phyloP scores from a whole-genome alignment of 2,329 filamentous ascomycete species.

The Cyanodermella asteris region DNA sequence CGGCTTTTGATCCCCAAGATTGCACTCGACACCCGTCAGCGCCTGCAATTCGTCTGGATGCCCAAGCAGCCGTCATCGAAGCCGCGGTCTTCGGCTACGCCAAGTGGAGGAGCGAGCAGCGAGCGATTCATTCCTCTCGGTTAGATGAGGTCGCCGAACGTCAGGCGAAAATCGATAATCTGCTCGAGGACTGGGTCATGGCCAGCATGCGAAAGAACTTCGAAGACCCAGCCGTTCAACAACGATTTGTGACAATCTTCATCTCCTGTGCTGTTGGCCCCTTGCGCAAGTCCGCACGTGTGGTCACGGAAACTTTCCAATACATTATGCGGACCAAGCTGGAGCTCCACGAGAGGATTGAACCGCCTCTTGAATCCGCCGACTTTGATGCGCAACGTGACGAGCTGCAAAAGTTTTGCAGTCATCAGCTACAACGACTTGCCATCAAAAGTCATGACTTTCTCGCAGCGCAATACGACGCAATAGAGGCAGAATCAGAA shows the following conservation, averaged over 20 bases:
- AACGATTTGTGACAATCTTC: neutral
- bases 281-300: no score
- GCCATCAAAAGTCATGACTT: no score
- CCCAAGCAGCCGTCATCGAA: slow-evolving; percentile 75
- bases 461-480: no score
- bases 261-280: no score
- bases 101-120: slow-evolving; percentile 45
- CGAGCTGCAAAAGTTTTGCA: slow-evolving; percentile 66
- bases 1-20: slow-evolving; percentile 31
- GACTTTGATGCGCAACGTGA: no score
- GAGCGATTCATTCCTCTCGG: slow-evolving; percentile 26
- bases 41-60: slow-evolving; percentile 40
- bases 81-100: slow-evolving; percentile 72
- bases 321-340: slow-evolving; percentile 73
- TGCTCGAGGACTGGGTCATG: slow-evolving; percentile 20
- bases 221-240: no score
- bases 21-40: slow-evolving; percentile 2
- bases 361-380: no score
- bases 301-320: slow-evolving; percentile 77
- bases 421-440: slow-evolving; percentile 69
- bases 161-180: slow-evolving; percentile 16
- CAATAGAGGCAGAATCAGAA: slow-evolving; percentile 63
- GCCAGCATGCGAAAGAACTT: slow-evolving; percentile 19
- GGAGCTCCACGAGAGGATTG: no score
- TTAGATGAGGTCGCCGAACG: slow-evolving; percentile 17